A percentile compares a stretch with the other conserved stretches of the same genome.
phyloP scores from a whole-genome alignment of 345 rosid genomes.

The Boechera retrofracta region DNA sequence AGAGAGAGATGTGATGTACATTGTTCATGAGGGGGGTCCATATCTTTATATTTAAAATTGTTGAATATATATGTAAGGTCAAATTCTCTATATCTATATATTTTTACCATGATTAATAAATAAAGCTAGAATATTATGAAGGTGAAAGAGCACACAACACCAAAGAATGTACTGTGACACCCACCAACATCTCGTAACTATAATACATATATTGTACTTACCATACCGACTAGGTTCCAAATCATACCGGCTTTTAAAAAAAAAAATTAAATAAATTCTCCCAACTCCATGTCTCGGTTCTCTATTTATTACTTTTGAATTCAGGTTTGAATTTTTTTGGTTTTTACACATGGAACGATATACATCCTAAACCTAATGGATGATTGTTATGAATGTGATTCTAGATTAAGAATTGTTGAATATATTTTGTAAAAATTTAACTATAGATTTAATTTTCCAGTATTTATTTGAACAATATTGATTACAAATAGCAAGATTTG shows the following conservation, averaged over 20 bases:
- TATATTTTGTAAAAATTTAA: not conserved
- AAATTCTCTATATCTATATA: constrained; percentile 32
- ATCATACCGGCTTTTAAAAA: constrained; percentile 12
- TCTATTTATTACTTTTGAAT: constrained; percentile 3
- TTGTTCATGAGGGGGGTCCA: constrained; percentile 46
- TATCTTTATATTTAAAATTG: constrained; percentile 27
- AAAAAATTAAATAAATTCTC: not conserved
- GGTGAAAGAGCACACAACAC: constrained; percentile 49
- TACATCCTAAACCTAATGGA: not conserved
- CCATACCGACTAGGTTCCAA: constrained; percentile 45
- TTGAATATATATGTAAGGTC: constrained; percentile 18
- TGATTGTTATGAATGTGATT: not conserved
- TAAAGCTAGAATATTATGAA: constrained; percentile 47
- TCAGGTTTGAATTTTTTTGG: not conserved
- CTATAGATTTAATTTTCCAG: not conserved
- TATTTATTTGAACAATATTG: too few relatives aligned
- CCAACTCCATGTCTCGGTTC: constrained; percentile 5
- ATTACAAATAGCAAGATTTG: too few relatives aligned
- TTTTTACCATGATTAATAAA: constrained; percentile 38
- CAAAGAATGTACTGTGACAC: constrained; percentile 52
- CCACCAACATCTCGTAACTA: constrained; percentile 46
- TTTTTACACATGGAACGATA: constrained; percentile 12
- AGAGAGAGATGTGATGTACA: constrained; percentile 43
- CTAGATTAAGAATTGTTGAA: not conserved
- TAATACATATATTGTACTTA: constrained; percentile 43